phyloP scores from a whole-genome alignment of 805 yeast genomes.

The Kuraishia hungarica region DNA sequence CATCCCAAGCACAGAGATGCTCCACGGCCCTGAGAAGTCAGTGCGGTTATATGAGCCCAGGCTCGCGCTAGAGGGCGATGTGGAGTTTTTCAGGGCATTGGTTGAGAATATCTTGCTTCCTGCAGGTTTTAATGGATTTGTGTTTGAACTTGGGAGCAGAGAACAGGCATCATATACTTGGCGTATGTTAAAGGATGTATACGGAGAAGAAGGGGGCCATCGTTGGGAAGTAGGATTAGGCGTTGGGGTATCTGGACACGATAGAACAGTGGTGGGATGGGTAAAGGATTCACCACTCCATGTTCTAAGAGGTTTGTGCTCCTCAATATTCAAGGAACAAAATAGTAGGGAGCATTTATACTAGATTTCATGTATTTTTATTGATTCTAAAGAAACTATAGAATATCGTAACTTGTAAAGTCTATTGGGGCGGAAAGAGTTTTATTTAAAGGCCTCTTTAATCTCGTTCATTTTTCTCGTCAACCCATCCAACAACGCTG shows the following conservation, averaged over 20 bases:
- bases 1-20: constrained; percentile 42
- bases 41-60: constrained; percentile 70
- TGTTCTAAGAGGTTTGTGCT: background rate
- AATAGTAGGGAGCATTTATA: background rate
- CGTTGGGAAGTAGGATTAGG: constrained; percentile 43
- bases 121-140: constrained; percentile 42
- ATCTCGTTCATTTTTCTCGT: background rate
- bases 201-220: constrained; percentile 7
- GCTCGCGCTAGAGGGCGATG: constrained; percentile 70
- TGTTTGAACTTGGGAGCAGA: constrained; percentile 68
- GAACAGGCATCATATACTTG: constrained; percentile 43
- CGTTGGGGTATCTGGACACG: constrained; percentile 40
- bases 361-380: background rate
- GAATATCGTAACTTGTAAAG: background rate
- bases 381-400: background rate
- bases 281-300: constrained; percentile 14
- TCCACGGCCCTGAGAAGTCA: constrained; percentile 45
- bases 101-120: constrained; percentile 32
- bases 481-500: background rate
- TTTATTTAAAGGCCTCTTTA: background rate
- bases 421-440: no score
- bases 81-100: constrained; percentile 60
- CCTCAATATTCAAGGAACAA: background rate
- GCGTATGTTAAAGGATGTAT: background rate
- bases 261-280: constrained; percentile 65